Evolutionary conservation across 306 rosid species (phyloP), one percentile per base, ranked within the genome.

Genomic region (Leucaena leucocephala): DNA sequence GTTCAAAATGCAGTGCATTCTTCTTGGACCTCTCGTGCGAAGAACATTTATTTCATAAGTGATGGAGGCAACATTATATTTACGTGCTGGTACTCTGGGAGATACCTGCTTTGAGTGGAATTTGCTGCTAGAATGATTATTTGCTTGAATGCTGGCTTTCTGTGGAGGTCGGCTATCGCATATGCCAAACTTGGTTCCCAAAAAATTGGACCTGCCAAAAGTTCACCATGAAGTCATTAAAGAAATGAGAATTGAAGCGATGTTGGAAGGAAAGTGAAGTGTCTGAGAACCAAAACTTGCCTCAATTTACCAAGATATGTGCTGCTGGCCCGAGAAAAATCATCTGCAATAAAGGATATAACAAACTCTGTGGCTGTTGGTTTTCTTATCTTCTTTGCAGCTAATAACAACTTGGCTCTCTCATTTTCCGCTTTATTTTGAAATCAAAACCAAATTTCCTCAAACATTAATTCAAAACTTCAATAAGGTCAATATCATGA

Each of bases 281-380:
- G 68, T 68, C 12, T 59, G 72, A 57, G 2, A 34, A 45, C 49
- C 69, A 49, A 82, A 66, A 75, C 89, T 88, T 86, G 76, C 98
- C 95, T 89, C 80, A 93, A 75, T 93, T 90, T 90, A 72, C 95
- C 96, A 76, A 86, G 88, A 78, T 93, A 88, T 35, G 86, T 78
- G 76, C 46, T 77, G 80, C 94, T 85, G 52, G 90, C 86, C 78
- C 89, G 85, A 59, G 91, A 93, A 75, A 89, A 91, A 66, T 87
- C 87, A 82, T 86, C 88, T 5, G 84, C 75, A 48, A 79, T 87
- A 83, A 87, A 82, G 68, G 93, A 90, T 86, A 87, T 70, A 62
- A 83, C 38, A 68, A 85, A 86, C 66, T 81, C 87, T 21, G 94
- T 90, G 79, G 89, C 78, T 19, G 87, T 86, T 76, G 97, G 87